Conservation (phyloP, 2,329 filamentous ascomycete genomes). For the Fusarium globosum region DNA sequence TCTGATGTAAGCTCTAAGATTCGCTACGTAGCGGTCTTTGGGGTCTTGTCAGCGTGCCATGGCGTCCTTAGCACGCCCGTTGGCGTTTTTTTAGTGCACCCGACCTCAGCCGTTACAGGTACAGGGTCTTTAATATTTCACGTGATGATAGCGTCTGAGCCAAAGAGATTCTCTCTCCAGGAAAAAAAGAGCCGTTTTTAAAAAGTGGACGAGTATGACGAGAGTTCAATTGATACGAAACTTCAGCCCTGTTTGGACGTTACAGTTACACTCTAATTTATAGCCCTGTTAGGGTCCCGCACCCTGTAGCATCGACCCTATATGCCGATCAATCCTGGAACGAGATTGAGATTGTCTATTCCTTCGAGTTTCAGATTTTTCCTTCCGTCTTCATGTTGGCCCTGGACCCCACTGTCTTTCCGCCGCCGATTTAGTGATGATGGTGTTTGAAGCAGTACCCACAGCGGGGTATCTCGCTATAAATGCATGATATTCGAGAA, state of each 20-base stretch:
- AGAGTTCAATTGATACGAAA: not conserved
- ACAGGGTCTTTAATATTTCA: not conserved
- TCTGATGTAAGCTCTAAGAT: constrained; percentile 17
- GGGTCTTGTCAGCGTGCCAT: not conserved
- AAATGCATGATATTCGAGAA: not conserved
- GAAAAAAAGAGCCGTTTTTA: not conserved
- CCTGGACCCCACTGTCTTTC: not conserved
- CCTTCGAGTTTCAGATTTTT: constrained; percentile 20
- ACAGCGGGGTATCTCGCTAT: not conserved
- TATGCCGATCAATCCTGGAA: constrained; percentile 15
- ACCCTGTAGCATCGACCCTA: not conserved
- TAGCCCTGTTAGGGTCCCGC: not conserved
- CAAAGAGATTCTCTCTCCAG: not conserved
- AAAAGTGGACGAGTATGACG: constrained; percentile 1
- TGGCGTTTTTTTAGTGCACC: not conserved
- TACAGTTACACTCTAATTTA: constrained; percentile 2
- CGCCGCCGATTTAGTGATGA: not conserved
- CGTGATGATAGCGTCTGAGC: not conserved
- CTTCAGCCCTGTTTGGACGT: constrained; percentile 25
- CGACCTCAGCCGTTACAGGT: not conserved
- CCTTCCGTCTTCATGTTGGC: not conserved
- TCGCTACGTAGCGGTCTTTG: not conserved
- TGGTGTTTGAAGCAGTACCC: not conserved
- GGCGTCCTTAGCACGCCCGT: not conserved
- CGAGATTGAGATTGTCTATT: constrained; percentile 23